phyloP scores from a whole-genome alignment of 192 early-diverging fungal species.

The Linderina pennispora region DNA sequence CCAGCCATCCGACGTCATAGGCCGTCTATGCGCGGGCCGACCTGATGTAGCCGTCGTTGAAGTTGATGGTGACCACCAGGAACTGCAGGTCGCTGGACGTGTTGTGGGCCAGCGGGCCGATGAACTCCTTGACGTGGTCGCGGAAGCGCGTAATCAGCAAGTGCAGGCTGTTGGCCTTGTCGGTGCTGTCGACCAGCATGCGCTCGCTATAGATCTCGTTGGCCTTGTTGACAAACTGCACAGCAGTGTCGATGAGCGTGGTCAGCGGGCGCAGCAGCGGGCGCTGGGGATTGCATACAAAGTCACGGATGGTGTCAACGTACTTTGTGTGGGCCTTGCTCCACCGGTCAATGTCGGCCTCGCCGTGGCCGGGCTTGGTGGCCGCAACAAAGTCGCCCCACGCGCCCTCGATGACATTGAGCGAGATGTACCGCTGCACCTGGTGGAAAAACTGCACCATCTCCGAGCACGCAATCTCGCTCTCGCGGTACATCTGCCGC shows the following conservation, averaged over 20 bases:
- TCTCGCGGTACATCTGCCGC: conserved; percentile 57
- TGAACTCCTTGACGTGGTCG: conserved; percentile 47
- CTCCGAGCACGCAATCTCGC: conserved; percentile 64
- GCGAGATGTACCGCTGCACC: conserved; percentile 87
- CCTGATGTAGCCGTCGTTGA: conserved; percentile 71
- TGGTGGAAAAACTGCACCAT: conserved; percentile 96
- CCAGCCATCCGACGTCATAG: too few species aligned
- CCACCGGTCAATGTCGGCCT: conserved; percentile 71
- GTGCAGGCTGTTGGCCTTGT: conserved; percentile 43
- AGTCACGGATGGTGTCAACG: conserved; percentile 58
- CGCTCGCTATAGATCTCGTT: conserved; percentile 49
- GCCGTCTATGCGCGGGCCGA: too few species aligned
- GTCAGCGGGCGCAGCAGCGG: conserved; percentile 45
- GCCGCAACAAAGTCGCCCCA: conserved; percentile 69
- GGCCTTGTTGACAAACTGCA: conserved; percentile 50
- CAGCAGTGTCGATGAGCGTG: conserved; percentile 58
- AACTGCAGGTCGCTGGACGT: conserved; percentile 67
- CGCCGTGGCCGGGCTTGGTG: conserved; percentile 39
- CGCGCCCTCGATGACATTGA: conserved; percentile 87
- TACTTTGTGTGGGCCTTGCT: conserved; percentile 77
- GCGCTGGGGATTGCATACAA: conserved; percentile 49
- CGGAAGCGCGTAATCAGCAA: conserved; percentile 30
- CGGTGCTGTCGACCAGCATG: conserved; percentile 23
- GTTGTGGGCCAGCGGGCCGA: conserved; percentile 54
- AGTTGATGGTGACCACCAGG: conserved; percentile 73